Evolutionary conservation across 495 filamentous ascomycete genomes (phyloP), one percentile per base, ranked within the genome.

Genomic region (Hyaloscypha finlandica): DNA sequence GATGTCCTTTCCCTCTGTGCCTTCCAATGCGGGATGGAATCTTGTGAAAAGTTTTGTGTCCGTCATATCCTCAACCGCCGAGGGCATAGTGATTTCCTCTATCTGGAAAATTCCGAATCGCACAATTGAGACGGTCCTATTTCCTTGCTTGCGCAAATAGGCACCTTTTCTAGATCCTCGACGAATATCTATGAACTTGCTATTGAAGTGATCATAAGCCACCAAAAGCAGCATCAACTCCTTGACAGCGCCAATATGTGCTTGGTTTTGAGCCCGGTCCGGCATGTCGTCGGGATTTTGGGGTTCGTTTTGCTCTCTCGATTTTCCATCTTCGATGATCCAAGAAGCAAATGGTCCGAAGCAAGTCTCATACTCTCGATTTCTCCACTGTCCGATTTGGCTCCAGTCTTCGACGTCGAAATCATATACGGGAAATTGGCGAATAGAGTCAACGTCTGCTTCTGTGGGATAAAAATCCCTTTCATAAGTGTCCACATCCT

Each of bases 311-410:
- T 61, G n/a, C 57, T 56, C 9, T 56, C 65, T 61, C 65, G 2
- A 56, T 67, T 32, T 62, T 45, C 65, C 59, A 62, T 67, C 65
- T 32, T 62, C 52, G 48, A 67, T 67, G 30, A 67, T 61, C 65
- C 65, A 67, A n/a, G 58, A 62, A 56, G 65, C 65, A n/a, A 67
- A 67, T 19, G 45, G 48, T 42, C 65, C 65, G 45, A 67, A 67
- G 22, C 48, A 62, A 48, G 65, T 57, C 37, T 67, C 65, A 42
- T 62, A 62, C 39, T 67, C 65, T 62, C 33, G 32, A 35, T 67
- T 57, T 51, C 52, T 61, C 65, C 65, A 67, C 51, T 56, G 58
- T 32, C 65, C 65, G 35, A 57, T 45, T 29, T 67, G 48, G 59
- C 65, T 67, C 30, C 25, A 57, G 31, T 67, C 65, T 55, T 42